Evolutionary conservation across 2,329 filamentous ascomycete species (phyloP), one percentile per base, ranked within the genome.

Genomic region (Blastomyces parvus): DNA sequence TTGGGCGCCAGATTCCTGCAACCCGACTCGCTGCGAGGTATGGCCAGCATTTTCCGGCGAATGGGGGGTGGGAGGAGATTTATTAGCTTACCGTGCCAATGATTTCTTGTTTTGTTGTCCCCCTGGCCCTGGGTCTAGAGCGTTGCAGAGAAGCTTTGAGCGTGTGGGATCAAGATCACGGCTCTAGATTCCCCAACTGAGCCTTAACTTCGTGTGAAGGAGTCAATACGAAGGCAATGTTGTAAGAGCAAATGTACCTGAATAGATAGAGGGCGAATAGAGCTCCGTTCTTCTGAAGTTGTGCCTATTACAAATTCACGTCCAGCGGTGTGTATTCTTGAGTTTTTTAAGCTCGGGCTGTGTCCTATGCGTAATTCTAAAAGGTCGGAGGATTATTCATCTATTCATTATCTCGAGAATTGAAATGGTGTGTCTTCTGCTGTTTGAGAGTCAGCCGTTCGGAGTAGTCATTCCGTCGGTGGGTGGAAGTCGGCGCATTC

Each of bases 31-130:
- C 22, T 46, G 57, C 22, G 13, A 30, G n/a, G 22, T 13, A 33
- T 46, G 38, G 40, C 17, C 14, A 25, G 40, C 44, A 25, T 25
- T n/a, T 9, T 33, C 57, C 57, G n/a, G 25, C 57, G 38, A 59
- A 48, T 59, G 42, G 57, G 57, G 57, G 3, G 1, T 17, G 6
- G 40, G 57, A 59, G 40, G 57, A 59, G 7, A 59, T 48, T 59
- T 59, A 46, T 59, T 59, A 46, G 38, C n/a, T 30, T 44, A 30
- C 57, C 19, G 25, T 46, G 44, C 25, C 14, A 46, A 33, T 8
- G 27, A 7, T n/a, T 19, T 17, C 27, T 22, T 59, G 22, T 14
- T n/a, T 30, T 22, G 57, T 59, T 59, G 57, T 44, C 25, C n/a
- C 13, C 40, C 14, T 17, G 25, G 27, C 13, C 40, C 14, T 17